These are phyloP conservation scores for Penicillium soppii DNA, from an alignment of 495 filamentous ascomycete species.

Conservation along the genomic window DNA sequence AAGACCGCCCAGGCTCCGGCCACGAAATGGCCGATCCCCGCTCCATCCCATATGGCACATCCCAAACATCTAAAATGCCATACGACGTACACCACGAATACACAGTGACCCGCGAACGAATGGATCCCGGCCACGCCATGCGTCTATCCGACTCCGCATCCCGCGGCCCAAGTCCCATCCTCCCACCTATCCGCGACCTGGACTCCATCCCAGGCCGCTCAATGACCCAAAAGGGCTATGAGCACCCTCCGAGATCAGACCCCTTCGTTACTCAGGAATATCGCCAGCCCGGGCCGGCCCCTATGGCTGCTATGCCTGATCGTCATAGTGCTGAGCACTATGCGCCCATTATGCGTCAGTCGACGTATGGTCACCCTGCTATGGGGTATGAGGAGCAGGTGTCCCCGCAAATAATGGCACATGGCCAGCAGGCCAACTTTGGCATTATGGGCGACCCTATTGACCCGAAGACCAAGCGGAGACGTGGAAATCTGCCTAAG, in stretches of 20 bases:
- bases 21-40: slow-evolving; percentile 36
- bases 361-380: slow-evolving; percentile 29
- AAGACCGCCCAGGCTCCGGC: slow-evolving; percentile 35
- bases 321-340: slow-evolving; percentile 30
- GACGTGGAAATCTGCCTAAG: slow-evolving; percentile 85
- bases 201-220: slow-evolving; percentile 34
- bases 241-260: slow-evolving; percentile 33
- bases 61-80: slow-evolving; percentile 22
- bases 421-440: slow-evolving; percentile 42
- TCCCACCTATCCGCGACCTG: slow-evolving; percentile 45
- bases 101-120: slow-evolving; percentile 19
- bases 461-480: slow-evolving; percentile 53
- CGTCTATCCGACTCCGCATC: slow-evolving; percentile 22
- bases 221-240: slow-evolving; percentile 25
- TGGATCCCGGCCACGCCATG: slow-evolving; percentile 20
- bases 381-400: slow-evolving; percentile 38
- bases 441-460: slow-evolving; percentile 44
- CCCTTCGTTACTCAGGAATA: slow-evolving; percentile 28
- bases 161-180: slow-evolving; percentile 38
- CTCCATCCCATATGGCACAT: slow-evolving; percentile 23
- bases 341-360: slow-evolving; percentile 31
- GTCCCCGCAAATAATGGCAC: slow-evolving; percentile 28
- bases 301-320: slow-evolving; percentile 22
- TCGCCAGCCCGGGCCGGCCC: slow-evolving; percentile 16
- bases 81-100: slow-evolving; percentile 34